Percentiles rank a stretch among this genome's conserved stretches.
Evolutionary conservation across 108 stramenopile genomes (phyloP).

Genomic region (Pseudonitzschia pungens): DNA sequence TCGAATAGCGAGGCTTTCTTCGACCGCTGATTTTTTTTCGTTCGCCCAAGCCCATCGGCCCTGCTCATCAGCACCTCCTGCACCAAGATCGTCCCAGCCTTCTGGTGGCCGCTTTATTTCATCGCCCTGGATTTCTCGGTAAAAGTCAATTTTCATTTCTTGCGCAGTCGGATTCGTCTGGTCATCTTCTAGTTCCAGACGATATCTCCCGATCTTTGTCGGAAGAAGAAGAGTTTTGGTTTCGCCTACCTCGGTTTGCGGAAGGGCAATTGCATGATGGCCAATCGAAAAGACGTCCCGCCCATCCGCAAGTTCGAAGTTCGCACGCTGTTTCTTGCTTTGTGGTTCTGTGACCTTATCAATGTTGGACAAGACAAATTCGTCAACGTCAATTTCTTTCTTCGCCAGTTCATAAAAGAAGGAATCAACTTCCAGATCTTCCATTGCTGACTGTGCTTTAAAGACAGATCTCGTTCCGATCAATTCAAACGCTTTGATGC

Average conservation of each 20-base stretch:
- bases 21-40: conserved; percentile 70
- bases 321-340: no score
- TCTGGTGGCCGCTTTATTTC: conserved; percentile 81
- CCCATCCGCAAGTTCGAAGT: conserved; percentile 50
- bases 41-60: conserved; percentile 85
- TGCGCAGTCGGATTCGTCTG: background rate
- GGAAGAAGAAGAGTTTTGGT: conserved; percentile 28
- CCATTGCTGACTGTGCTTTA: conserved; percentile 5
- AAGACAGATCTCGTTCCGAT: conserved; percentile 55
- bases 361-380: conserved; percentile 33
- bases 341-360: background rate
- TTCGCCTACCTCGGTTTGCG: conserved; percentile 16
- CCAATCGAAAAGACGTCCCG: conserved; percentile 38
- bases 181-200: conserved; percentile 38
- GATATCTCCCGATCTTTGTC: conserved; percentile 69
- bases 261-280: conserved; percentile 30
- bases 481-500: conserved; percentile 57
- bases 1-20: conserved; percentile 69
- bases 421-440: conserved; percentile 40
- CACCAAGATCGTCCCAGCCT: conserved; percentile 90
- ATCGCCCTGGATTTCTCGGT: conserved; percentile 59
- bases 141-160: conserved; percentile 58
- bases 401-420: conserved; percentile 67
- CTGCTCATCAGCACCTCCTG: conserved; percentile 78
- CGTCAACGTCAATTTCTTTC: conserved; percentile 33